Base-by-base conservation (phyloP, 2,329 filamentous ascomycete genomes). In the Talaromyces rugulosus region DNA sequence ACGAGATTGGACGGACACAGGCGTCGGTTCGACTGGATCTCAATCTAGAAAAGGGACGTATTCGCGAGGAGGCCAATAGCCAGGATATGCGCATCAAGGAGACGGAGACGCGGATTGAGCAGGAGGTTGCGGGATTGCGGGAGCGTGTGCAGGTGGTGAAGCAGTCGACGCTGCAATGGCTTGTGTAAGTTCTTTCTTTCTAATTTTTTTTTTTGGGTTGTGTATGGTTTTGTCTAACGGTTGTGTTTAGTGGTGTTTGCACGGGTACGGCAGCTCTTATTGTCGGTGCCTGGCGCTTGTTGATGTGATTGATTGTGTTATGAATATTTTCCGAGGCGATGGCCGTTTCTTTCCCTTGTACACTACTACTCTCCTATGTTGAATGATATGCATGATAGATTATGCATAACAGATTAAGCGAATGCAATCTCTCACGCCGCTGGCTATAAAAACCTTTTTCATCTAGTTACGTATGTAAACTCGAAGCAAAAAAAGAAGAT, bases 61-160 rank as follows among this genome's bases (percentile, higher is more conserved):
- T 98, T 68, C 83, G 95, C 65, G 95, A 99, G 78, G 95, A 99
- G 81, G 92, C 93, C 18, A 96, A 96, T 67, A 89, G 90, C 62
- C 95, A 98, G 80, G 95, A 99, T 77, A 87, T 99, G 78, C 96
- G 96, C 81, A 92, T 99, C 71, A 97, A 96, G 81, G 95, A 99
- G 84, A 98, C 95, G 12, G 95, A 99, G 81, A 96, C 93, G 62
- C 89, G 96, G 78, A 98, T 99, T 71, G 95, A 99, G 81, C 94
- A 98, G 79, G 95, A 98, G 81, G 92, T 95, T 59, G 94, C 94
- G 47, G 89, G 90, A 34, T 76, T 99, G 72, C 83, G 92, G 67
- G 95, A 98, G 81, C 89, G 96, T 79, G 83, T 99, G 55, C 95
- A 99, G 80, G 90, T 92, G 68, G 95, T 99, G 76, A 99, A 99